A percentile compares a stretch with the other conserved stretches of the same genome.
These are phyloP conservation scores for Nakazawaea holstii DNA, from an alignment of 805 yeast species.

Conservation along the genomic window DNA sequence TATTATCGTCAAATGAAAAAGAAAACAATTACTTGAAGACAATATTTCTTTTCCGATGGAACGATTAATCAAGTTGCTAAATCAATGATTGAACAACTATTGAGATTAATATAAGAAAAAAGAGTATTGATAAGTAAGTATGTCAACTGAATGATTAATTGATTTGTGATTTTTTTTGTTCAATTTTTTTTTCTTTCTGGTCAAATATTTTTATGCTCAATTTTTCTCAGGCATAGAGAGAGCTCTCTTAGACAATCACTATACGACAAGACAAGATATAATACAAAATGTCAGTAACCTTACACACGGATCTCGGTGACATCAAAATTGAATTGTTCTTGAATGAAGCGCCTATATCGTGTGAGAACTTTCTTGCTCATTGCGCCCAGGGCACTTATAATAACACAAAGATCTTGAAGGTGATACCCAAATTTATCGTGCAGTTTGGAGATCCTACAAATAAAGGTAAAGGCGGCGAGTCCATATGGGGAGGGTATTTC, in stretches of 20 bases:
- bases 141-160: too few relatives aligned
- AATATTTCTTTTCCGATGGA: background rate
- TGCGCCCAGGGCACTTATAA: conserved; percentile 38
- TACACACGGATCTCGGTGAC: conserved; percentile 33
- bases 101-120: too few relatives aligned
- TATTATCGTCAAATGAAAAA: background rate
- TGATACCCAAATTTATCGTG: conserved; percentile 46
- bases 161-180: background rate
- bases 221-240: too few relatives aligned
- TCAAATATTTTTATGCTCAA: background rate
- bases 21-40: background rate
- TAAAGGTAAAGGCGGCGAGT: conserved; percentile 23
- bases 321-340: conserved; percentile 33
- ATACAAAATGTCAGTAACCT: conserved; percentile 18
- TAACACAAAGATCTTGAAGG: conserved; percentile 32
- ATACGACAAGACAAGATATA: conserved; percentile 17
- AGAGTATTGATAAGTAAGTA: too few relatives aligned
- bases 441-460: conserved; percentile 36
- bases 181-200: conserved; percentile 10
- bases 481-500: conserved; percentile 22
- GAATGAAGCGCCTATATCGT: conserved; percentile 30
- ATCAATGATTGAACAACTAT: too few relatives aligned
- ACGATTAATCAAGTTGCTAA: background rate
- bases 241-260: conserved; percentile 18
- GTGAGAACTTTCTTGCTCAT: conserved; percentile 36